Evolutionary conservation across 495 filamentous ascomycete species (phyloP), one percentile per base, ranked within the genome.

Genomic region (Neurospora sp.): DNA sequence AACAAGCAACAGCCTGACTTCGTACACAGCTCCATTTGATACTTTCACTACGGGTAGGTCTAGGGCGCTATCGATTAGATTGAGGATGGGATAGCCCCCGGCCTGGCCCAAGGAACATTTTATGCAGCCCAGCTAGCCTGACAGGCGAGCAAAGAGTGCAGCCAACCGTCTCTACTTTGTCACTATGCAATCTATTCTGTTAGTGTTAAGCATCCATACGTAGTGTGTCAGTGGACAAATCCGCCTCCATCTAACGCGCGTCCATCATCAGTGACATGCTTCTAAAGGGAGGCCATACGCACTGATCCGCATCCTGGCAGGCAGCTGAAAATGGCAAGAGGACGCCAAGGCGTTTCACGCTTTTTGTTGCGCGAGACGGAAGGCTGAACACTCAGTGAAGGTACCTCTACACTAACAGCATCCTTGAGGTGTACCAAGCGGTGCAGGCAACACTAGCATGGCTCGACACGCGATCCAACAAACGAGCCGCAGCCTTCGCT

Each of bases 391-490:
- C 27, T 9, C 54, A 35, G 54, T 35, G 14, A 66, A 66, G 27
- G 54, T 66, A 66, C 54, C 54, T 66, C 54, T 35, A 66, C 54
- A 35, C 54, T 66, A 66, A 66, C 54, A 66, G 54, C 54, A 66
- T 66, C 54, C 54, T 66, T 35, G 54, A 66, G 12, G 12, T 66
- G 27, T 66, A 66, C 54, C 54, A 35, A 66, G 54, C 54, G 54
- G 54, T 66, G 54, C 54, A 66, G 54, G 54, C 54, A 66, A 66
- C 54, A 66, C 54, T 66, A 66, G 54, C 54, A 66, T 66, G 54
- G 54, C 54, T 35, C 54, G 27, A 66, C 54, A 66, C 54, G 27
- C 54, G 54, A 66, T 66, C 27, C 54, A 66, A 66, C 54, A 66
- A 66, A 66, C 54, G 27, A 66, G 54, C 54, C 54, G 54, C 54